Conservation (phyloP, 2,329 filamentous ascomycete genomes). For the Escovopsis sp. region DNA sequence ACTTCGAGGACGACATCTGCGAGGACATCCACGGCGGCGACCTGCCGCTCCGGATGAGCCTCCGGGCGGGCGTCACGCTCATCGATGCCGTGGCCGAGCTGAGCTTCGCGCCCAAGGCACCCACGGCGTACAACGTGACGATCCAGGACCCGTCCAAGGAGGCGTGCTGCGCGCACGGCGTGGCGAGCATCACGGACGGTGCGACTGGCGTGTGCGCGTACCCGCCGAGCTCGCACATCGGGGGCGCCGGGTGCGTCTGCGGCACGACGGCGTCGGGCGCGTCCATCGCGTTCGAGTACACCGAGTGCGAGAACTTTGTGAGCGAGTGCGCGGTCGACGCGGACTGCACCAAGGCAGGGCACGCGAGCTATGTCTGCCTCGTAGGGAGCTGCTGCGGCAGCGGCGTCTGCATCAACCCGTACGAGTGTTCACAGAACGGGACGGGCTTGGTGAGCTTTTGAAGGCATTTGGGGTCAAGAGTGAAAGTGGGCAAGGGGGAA, state of each 20-base stretch:
- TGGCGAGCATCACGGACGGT: slow-evolving; percentile 9
- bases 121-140: slow-evolving; percentile 16
- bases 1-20: slow-evolving; percentile 20
- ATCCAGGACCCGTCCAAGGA: slow-evolving; percentile 18
- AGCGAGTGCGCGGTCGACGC: slow-evolving; percentile 12
- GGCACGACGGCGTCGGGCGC: slow-evolving; percentile 14
- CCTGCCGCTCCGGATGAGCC: slow-evolving; percentile 18
- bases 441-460: slow-evolving; percentile 13
- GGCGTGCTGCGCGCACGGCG: slow-evolving; percentile 19
- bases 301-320: slow-evolving; percentile 20
- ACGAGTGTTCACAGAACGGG: slow-evolving; percentile 21
- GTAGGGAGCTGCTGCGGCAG: slow-evolving; percentile 21
- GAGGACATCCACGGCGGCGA: slow-evolving; percentile 17
- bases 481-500: too few species aligned
- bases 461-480: not conserved
- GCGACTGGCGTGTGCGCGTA: slow-evolving; percentile 15
- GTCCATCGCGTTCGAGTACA: slow-evolving; percentile 18
- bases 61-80: slow-evolving; percentile 16
- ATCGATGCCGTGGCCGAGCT: slow-evolving; percentile 16
- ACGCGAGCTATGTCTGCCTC: slow-evolving; percentile 16
- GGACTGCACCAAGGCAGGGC: slow-evolving; percentile 14
- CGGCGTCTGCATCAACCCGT: slow-evolving; percentile 23
- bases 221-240: slow-evolving; percentile 16
- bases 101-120: slow-evolving; percentile 14
- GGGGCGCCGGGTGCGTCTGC: slow-evolving; percentile 19